Base-by-base conservation (phyloP, 768 basidiomycete species). In the Leccinum boreale region DNA sequence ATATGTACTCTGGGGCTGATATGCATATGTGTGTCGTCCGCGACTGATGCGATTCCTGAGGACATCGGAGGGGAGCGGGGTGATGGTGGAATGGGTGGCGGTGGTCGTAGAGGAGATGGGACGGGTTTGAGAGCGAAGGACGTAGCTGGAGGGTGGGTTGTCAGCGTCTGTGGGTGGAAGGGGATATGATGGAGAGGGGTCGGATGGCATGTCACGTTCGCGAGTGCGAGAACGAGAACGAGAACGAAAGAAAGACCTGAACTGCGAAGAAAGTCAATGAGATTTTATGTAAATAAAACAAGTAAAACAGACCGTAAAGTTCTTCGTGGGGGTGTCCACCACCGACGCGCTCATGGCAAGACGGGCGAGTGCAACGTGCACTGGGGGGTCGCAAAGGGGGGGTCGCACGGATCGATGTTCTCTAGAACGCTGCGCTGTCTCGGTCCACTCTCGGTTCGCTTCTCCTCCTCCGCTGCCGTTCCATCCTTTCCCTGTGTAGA, bases 401-500 rank as follows among this genome's bases (percentile, higher is more conserved):
- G 26, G 50, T 56, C 24, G 19, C 42, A 44, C 15, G 44, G 55
- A 60, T 58, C 7, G n/a, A 42, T 39, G n/a, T n/a, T n/a, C 17
- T 36, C 53, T 57, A 11, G 50, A 28, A 8, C 50, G 24, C 44
- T 50, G 36, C 3, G 33, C 52, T 12, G 1, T 33, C 23, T 47
- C 23, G 46, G 15, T 15, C 21, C 7, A 6, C 5, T 46, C 21
- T 12, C 45, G 3, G 29, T 36, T 8, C 53, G 33, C 28, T 11
- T 44, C 42, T 19, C 49, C 21, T 46, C 44, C 2, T 28, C 28
- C 8, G 28, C 28, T 28, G 28, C 28, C 28, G 53, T 7, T 73
- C 35, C 74, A 66, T 57, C 72, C 5, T 87, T 94, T 74, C 81
- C 92, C 5, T 94, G 92, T 63, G 90, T 94, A 19, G 90, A 92